Evolutionary conservation across 371 early-diverging fungal species (phyloP).

Genomic region (Mucor mucedo): DNA sequence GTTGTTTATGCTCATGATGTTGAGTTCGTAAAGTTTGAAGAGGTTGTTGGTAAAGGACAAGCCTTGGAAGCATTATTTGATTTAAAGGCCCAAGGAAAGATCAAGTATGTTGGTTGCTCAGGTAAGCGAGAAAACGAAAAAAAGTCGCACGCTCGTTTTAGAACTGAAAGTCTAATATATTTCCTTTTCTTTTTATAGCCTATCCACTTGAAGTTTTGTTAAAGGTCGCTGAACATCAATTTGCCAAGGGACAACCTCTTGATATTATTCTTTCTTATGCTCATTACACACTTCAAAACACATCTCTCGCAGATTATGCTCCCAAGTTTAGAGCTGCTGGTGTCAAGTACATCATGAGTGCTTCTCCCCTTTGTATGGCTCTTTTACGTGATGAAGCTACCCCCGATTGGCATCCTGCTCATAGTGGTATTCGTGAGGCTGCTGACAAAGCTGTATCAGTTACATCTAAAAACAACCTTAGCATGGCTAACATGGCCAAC

Average conservation of each 20-base stretch:
- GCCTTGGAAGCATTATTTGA: conserved; percentile 71
- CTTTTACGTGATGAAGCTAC: conserved; percentile 62
- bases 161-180: background rate
- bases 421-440: conserved; percentile 56
- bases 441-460: conserved; percentile 54
- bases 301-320: conserved; percentile 59
- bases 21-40: conserved; percentile 74
- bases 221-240: conserved; percentile 68
- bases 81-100: conserved; percentile 68
- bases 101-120: conserved; percentile 77
- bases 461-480: conserved; percentile 39
- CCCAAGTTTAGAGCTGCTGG: conserved; percentile 63
- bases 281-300: conserved; percentile 78
- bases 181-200: conserved; percentile 28
- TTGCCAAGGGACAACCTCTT: conserved; percentile 62
- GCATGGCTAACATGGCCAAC: conserved; percentile 68
- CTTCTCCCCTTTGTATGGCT: conserved; percentile 84
- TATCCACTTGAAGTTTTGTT: conserved; percentile 76
- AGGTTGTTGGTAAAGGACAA: conserved; percentile 59
- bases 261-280: conserved; percentile 78
- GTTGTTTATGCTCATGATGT: conserved; percentile 80
- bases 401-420: conserved; percentile 83
- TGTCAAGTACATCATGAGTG: conserved; percentile 67
- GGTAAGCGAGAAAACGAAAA: conserved; percentile 39
- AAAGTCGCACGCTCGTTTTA: no score